These are phyloP conservation scores for Prunus armeniaca DNA, from an alignment of 306 rosid species.

Conservation along the genomic window DNA sequence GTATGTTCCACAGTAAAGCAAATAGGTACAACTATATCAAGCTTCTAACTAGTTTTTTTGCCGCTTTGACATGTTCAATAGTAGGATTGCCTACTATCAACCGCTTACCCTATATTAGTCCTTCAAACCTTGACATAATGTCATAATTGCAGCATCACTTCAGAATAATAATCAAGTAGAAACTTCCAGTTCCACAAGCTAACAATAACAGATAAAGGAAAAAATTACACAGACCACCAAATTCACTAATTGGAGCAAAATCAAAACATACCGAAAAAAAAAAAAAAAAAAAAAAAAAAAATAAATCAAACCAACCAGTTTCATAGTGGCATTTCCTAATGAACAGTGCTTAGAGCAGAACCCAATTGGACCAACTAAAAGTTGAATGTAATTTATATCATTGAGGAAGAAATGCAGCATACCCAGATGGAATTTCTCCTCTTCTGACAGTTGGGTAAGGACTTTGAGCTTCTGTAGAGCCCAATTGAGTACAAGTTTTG, in stretches of 20 bases:
- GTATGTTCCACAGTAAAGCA: background rate
- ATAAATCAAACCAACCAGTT: background rate
- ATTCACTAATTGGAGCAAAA: background rate
- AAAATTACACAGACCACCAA: background rate
- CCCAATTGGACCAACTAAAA: background rate
- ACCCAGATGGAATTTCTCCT: constrained; percentile 52
- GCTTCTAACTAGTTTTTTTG: background rate
- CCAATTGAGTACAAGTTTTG: constrained; percentile 28
- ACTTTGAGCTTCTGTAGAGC: constrained; percentile 17
- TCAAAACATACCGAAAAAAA: constrained; percentile 3
- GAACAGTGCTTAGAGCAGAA: background rate
- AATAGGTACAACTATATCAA: background rate
- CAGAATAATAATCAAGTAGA: background rate
- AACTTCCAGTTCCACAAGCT: background rate
- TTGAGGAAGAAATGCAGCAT: constrained; percentile 23
- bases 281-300: background rate
- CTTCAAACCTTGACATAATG: too few species aligned
- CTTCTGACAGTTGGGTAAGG: constrained; percentile 21
- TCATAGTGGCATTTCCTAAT: background rate
- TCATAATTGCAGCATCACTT: background rate
- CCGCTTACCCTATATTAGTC: too few species aligned
- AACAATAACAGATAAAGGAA: background rate
- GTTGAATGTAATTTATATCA: background rate
- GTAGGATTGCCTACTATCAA: background rate
- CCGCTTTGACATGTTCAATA: background rate